phyloP scores from a whole-genome alignment of 441 rosid species.

The Sinapis alba region DNA sequence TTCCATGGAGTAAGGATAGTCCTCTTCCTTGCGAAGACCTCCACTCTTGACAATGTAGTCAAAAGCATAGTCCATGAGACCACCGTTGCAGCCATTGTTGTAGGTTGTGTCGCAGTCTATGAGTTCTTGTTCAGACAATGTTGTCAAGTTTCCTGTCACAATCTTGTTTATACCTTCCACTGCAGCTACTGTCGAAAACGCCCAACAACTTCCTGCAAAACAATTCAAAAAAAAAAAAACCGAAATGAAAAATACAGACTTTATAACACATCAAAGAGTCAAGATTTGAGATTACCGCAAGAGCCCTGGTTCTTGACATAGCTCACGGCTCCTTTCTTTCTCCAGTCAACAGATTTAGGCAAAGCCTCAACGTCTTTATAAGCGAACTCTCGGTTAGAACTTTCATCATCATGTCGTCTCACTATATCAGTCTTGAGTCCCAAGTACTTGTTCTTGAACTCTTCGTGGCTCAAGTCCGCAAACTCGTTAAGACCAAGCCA shows the following conservation, averaged over 20 bases:
- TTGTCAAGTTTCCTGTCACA: constrained; percentile 59
- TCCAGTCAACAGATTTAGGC: constrained; percentile 94
- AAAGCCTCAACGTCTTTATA: constrained; percentile 51
- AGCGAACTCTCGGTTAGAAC: constrained; percentile 44
- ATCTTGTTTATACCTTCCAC: constrained; percentile 72
- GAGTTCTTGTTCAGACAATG: constrained; percentile 69
- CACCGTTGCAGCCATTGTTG: constrained; percentile 74
- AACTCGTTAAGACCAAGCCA: constrained; percentile 89
- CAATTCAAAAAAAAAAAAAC: not conserved
- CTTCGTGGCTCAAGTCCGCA: constrained; percentile 79
- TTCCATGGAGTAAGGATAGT: constrained; percentile 69
- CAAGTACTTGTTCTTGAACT: constrained; percentile 67
- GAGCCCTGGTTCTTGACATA: constrained; percentile 89
- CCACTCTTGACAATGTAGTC: constrained; percentile 50
- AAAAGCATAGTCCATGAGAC: constrained; percentile 72
- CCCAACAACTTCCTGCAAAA: constrained; percentile 69
- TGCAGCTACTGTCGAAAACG: constrained; percentile 70
- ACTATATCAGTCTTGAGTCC: constrained; percentile 56
- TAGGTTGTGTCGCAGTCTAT: constrained; percentile 60
- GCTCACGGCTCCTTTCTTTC: constrained; percentile 89
- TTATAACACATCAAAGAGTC: not conserved
- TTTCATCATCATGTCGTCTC: constrained; percentile 37
- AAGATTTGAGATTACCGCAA: constrained; percentile 52
- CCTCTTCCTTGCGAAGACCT: constrained; percentile 62
- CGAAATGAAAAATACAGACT: not conserved